These are phyloP conservation scores for Psilocybe subaeruginosa DNA, from an alignment of 768 basidiomycete species.

Conservation along the genomic window DNA sequence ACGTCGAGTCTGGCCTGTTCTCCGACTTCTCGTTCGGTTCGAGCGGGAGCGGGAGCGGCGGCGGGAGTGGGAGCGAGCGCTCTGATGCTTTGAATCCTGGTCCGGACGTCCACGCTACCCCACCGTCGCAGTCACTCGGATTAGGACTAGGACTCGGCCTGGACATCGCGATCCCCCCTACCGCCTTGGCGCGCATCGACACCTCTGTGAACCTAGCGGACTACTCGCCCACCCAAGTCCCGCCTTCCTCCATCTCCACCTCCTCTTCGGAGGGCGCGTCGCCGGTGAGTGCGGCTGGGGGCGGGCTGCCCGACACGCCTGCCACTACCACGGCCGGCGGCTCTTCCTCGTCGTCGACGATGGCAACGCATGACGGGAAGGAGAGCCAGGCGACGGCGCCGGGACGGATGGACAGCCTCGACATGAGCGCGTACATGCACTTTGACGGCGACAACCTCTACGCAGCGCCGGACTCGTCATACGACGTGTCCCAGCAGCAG, in stretches of 20 bases:
- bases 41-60: no score
- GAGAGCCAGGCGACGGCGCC: not conserved
- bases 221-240: not conserved
- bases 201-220: not conserved
- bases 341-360: not conserved
- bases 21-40: slow-evolving; percentile 16
- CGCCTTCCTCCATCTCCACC: not conserved
- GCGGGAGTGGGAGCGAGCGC: no score
- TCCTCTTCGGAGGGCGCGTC: not conserved
- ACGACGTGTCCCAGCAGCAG: not conserved
- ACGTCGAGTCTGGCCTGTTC: slow-evolving; percentile 19
- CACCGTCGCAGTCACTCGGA: not conserved
- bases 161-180: not conserved
- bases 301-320: not conserved
- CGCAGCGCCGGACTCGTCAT: not conserved
- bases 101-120: not conserved
- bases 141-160: not conserved
- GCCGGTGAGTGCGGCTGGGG: no score
- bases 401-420: not conserved
- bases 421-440: slow-evolving; percentile 2
- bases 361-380: not conserved
- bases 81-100: not conserved
- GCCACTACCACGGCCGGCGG: not conserved
- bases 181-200: not conserved
- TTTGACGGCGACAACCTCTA: not conserved